Conservation (phyloP, 176 grass and related monocot genomes). For the Secale cereale region DNA sequence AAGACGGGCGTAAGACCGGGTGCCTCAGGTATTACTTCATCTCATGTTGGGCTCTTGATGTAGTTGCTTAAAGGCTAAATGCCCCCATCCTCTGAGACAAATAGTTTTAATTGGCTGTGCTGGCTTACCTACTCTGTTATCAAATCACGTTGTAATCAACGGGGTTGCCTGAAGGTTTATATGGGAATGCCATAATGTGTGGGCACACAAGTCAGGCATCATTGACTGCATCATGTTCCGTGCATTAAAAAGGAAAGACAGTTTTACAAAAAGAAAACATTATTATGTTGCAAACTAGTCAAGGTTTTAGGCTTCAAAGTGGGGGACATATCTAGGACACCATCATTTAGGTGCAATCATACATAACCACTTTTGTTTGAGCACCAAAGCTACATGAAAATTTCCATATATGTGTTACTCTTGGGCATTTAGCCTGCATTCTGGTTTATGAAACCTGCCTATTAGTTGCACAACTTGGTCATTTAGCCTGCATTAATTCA, state of each 20-base stretch:
- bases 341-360: not conserved
- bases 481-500: not conserved
- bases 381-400: not conserved
- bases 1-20: not conserved
- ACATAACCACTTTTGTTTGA: not conserved
- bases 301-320: not conserved
- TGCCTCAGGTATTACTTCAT: constrained; percentile 18
- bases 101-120: not conserved
- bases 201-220: not conserved
- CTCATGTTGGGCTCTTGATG: not conserved
- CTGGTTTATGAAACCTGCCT: not conserved
- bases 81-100: not conserved
- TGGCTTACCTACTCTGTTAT: not conserved
- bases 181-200: not conserved
- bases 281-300: not conserved
- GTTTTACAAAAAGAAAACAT: not conserved
- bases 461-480: not conserved
- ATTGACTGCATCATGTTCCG: not conserved
- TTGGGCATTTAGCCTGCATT: not conserved
- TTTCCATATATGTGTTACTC: not conserved
- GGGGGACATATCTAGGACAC: not conserved
- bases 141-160: not conserved
- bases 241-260: no score
- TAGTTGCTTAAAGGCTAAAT: not conserved
- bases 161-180: constrained; percentile 9